These are phyloP conservation scores for Oenanthe javanica DNA, from an alignment of 140 eudicot genomes.

Conservation along the genomic window DNA sequence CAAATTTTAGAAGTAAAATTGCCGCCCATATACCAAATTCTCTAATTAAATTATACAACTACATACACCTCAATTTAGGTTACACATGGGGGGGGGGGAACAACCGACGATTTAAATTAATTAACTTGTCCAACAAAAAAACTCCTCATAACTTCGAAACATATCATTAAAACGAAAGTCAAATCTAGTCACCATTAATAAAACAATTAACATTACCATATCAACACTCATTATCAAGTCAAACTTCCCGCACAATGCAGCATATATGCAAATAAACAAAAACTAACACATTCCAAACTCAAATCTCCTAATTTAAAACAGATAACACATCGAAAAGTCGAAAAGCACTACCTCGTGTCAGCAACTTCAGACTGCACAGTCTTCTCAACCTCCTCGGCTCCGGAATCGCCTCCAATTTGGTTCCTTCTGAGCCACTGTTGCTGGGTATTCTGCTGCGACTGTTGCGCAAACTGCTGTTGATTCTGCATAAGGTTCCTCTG, in stretches of 20 bases:
- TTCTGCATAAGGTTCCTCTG: conserved; percentile 5
- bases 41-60: background rate
- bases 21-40: background rate
- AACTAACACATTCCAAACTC: background rate
- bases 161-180: background rate
- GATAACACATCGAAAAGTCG: background rate
- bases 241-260: background rate
- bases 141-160: background rate
- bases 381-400: conserved; percentile 42
- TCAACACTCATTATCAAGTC: background rate
- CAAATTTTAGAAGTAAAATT: background rate
- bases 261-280: background rate
- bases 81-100: too few species aligned
- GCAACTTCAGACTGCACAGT: conserved; percentile 40
- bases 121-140: background rate
- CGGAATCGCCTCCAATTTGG: conserved; percentile 20
- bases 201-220: too few species aligned
- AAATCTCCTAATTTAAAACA: background rate
- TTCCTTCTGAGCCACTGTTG: conserved; percentile 28
- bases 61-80: background rate
- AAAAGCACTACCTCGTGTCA: conserved; percentile 32
- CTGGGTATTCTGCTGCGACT: conserved; percentile 25
- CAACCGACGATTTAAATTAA: too few species aligned
- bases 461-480: conserved; percentile 16
- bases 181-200: background rate